Percentiles rank a stretch among this genome's conserved stretches.
phyloP scores from a whole-genome alignment of 2,329 filamentous ascomycete genomes.

The Hypoxylon sp. region DNA sequence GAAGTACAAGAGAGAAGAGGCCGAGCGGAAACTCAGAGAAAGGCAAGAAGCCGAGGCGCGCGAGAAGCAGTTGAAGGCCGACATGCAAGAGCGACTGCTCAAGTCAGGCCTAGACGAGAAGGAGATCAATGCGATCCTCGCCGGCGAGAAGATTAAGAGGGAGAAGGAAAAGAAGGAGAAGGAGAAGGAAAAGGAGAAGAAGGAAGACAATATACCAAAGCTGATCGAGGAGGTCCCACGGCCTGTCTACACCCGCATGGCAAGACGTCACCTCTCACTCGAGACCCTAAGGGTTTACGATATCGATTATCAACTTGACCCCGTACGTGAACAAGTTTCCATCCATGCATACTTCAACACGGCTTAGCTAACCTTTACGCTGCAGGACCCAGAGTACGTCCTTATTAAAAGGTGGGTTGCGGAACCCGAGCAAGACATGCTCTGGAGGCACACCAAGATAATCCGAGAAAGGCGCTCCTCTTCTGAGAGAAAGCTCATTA shows the following conservation, averaged over 20 bases:
- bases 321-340: constrained; percentile 57
- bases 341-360: background rate
- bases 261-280: constrained; percentile 67
- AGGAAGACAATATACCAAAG: background rate
- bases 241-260: constrained; percentile 71
- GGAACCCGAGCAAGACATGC: constrained; percentile 73
- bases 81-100: constrained; percentile 65
- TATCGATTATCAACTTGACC: constrained; percentile 66
- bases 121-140: constrained; percentile 66
- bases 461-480: constrained; percentile 63
- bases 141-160: constrained; percentile 56
- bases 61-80: constrained; percentile 63
- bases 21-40: constrained; percentile 57
- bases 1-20: constrained; percentile 59
- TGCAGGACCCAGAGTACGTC: constrained; percentile 72
- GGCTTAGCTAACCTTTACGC: constrained; percentile 31
- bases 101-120: constrained; percentile 67
- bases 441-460: constrained; percentile 75
- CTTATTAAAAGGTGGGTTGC: constrained; percentile 78
- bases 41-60: constrained; percentile 57
- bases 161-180: constrained; percentile 53
- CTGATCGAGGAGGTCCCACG: constrained; percentile 42
- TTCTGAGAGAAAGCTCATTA: constrained; percentile 51
- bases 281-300: constrained; percentile 65
- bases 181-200: constrained; percentile 44